Conservation (phyloP, 2,329 filamentous ascomycete species). For the Kalaharituber pfeilii region DNA sequence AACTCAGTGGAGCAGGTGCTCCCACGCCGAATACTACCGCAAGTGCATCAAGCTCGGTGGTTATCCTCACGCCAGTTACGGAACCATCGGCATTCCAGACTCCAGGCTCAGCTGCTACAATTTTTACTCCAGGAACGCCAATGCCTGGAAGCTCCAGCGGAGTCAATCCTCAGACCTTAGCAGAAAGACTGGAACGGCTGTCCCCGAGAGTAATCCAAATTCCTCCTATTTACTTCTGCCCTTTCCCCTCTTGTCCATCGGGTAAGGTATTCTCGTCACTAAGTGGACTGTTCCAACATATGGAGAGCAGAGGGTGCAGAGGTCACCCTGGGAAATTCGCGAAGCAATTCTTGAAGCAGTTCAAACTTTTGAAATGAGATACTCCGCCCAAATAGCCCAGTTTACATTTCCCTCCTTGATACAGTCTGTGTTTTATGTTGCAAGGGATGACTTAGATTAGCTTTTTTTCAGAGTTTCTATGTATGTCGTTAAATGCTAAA, state of each 20-base stretch:
- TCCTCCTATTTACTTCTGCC: not conserved
- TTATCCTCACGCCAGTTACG: not conserved
- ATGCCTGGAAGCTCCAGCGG: not conserved
- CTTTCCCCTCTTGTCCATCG: not conserved
- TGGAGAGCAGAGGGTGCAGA: not conserved
- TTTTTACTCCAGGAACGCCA: not conserved
- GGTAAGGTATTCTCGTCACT: not conserved
- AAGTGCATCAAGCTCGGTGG: not conserved
- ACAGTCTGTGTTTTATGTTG: no score
- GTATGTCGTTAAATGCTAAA: no score
- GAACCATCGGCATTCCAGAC: not conserved
- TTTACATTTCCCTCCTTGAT: no score
- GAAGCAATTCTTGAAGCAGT: no score
- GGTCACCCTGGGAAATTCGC: not conserved
- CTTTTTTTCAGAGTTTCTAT: no score
- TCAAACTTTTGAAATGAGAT: not conserved
- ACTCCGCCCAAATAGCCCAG: no score
- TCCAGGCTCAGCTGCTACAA: not conserved
- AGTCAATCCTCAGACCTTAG: not conserved
- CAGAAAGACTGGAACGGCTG: not conserved
- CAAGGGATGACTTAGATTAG: no score
- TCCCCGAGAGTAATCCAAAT: not conserved
- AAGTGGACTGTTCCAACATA: not conserved
- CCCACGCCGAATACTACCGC: not conserved
- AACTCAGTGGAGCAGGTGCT: not conserved